Conservation (phyloP, 2,329 filamentous ascomycete genomes). For the Chalaropsis ovoidea region DNA sequence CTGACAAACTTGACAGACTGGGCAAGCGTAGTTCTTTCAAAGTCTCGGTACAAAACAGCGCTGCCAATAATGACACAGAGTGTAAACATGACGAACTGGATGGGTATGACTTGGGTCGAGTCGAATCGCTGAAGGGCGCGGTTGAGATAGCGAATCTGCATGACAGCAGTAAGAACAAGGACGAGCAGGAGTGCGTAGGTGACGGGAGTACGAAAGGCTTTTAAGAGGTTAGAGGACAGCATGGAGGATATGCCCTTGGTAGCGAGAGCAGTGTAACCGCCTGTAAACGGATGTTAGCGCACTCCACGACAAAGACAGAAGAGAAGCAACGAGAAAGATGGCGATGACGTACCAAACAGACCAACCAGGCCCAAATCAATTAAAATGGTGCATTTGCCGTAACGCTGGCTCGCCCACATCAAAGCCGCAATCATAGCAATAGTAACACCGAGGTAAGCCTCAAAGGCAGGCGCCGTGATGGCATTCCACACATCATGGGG, state of each 20-base stretch:
- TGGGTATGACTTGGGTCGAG: conserved; percentile 94
- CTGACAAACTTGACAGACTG: conserved; percentile 78
- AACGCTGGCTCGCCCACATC: conserved; percentile 72
- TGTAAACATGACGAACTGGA: conserved; percentile 95
- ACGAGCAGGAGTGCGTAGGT: conserved; percentile 78
- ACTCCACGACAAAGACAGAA: too few relatives aligned
- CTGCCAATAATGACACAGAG: conserved; percentile 91
- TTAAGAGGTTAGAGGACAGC: conserved; percentile 80
- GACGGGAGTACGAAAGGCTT: conserved; percentile 81
- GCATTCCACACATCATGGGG: conserved; percentile 83
- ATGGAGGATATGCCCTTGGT: conserved; percentile 96
- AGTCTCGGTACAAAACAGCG: conserved; percentile 87
- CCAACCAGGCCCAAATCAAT: conserved; percentile 90
- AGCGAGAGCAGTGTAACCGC: conserved; percentile 89
- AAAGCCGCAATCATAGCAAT: conserved; percentile 60
- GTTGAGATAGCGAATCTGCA: conserved; percentile 97
- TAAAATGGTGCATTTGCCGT: conserved; percentile 76
- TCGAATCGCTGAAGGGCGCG: conserved; percentile 80
- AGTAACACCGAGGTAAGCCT: conserved; percentile 77
- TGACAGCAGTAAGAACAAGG: conserved; percentile 72
- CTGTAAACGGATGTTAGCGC: conserved; percentile 31
- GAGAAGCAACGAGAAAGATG: not conserved
- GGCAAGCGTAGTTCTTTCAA: conserved; percentile 65
- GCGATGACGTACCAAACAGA: conserved; percentile 61
- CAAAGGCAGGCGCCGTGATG: conserved; percentile 80